Conservation (phyloP, 345 rosid genomes). For the Tarenaya hassleriana region DNA sequence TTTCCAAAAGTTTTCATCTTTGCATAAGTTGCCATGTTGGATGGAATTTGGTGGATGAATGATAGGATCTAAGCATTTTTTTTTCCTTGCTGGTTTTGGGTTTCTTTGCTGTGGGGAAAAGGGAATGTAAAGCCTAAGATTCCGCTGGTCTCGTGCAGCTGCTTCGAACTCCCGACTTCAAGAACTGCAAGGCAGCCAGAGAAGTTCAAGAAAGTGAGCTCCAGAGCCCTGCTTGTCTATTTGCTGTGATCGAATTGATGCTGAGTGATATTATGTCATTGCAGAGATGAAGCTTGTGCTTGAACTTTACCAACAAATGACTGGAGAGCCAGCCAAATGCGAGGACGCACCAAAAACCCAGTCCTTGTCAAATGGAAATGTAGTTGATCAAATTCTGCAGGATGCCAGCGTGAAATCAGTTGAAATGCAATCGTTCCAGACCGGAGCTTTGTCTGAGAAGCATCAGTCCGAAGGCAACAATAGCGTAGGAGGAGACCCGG, state of each 20-base stretch:
- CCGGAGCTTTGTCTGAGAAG: conserved; percentile 17
- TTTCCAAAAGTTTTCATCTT: too few relatives aligned
- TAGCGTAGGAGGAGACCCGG: conserved; percentile 24
- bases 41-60: too few relatives aligned
- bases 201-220: conserved; percentile 72
- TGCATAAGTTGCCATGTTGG: too few relatives aligned
- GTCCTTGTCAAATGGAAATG: conserved; percentile 37
- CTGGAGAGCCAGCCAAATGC: conserved; percentile 34
- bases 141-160: conserved; percentile 26
- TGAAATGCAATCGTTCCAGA: conserved; percentile 25
- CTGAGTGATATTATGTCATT: conserved; percentile 2
- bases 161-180: conserved; percentile 59
- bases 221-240: not conserved
- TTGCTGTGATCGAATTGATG: not conserved
- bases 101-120: too few relatives aligned
- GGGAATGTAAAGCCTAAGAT: too few relatives aligned
- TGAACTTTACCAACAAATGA: conserved; percentile 51
- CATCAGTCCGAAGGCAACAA: conserved; percentile 30
- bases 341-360: conserved; percentile 31
- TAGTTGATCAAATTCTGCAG: conserved; percentile 22
- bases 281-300: conserved; percentile 62
- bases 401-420: conserved; percentile 25
- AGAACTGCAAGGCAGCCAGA: conserved; percentile 48
- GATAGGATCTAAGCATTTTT: too few relatives aligned
- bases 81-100: too few relatives aligned